These are phyloP conservation scores for Erigeron philadelphicus DNA, from an alignment of 140 eudicot genomes.

Conservation along the genomic window DNA sequence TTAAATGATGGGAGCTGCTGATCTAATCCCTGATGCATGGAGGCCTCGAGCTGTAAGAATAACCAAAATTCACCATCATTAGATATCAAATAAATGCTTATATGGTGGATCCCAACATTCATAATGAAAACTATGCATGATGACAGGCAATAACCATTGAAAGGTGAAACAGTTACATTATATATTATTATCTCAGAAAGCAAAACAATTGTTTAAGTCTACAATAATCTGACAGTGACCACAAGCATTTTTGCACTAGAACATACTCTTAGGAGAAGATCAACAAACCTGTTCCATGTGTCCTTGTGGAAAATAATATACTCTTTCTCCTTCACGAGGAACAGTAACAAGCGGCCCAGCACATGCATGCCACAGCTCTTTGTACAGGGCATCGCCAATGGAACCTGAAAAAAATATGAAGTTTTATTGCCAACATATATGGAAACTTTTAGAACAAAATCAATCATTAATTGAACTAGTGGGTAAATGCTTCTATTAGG, in stretches of 20 bases:
- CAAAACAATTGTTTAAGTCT: constrained; percentile 6
- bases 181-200: constrained; percentile 10
- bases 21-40: constrained; percentile 83
- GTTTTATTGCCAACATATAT: background rate
- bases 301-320: constrained; percentile 77
- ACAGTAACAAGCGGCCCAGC: constrained; percentile 89
- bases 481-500: background rate
- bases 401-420: constrained; percentile 18
- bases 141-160: background rate
- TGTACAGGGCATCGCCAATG: constrained; percentile 52
- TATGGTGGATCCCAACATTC: background rate
- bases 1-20: constrained; percentile 88
- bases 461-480: background rate
- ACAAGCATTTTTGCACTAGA: constrained; percentile 11
- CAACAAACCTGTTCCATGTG: constrained; percentile 89
- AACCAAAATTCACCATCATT: constrained; percentile 15
- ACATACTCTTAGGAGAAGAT: background rate
- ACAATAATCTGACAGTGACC: background rate
- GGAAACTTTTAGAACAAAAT: background rate
- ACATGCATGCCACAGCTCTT: constrained; percentile 95
- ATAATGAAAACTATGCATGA: background rate
- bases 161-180: background rate
- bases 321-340: constrained; percentile 87
- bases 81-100: constrained; percentile 12
- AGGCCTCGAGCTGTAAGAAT: constrained; percentile 83